Base-by-base conservation (phyloP, 2,329 filamentous ascomycete genomes). In the Aspergillus japonicus region DNA sequence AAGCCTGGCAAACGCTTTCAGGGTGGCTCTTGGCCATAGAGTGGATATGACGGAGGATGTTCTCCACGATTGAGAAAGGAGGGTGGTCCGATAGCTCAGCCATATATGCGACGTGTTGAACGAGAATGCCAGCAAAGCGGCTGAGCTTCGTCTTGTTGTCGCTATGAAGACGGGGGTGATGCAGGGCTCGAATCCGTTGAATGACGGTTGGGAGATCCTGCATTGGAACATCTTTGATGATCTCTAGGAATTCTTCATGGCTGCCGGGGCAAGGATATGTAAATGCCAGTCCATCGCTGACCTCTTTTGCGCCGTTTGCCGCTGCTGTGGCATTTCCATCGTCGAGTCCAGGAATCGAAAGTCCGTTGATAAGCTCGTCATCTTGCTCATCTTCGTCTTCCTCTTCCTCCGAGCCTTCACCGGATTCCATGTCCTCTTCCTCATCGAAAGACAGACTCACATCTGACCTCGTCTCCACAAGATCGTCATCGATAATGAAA, bases 11-110 rank as follows among this genome's bases (percentile, higher is more conserved):
- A 57, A 96, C 90, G 58, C 89, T 88, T 42, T 90, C 81, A 0
- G 94, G 87, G 68, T 92, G 96, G 53, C 87, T 89, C 72, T 96
- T 94, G 3, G 93, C 90, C 57, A 99, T 82, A 2, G 94, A 98
- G 77, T 99, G 96, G 24, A 96, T 83, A 75, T 99, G 95, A 51
- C 95, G 90, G 60, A 94, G 87, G 14, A 97, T 76, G 55, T 85
- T 89, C 75, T 99, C 95, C 16, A 96, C 73, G 1, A 90, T 82
- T 0, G 82, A 74, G 66, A 95, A 90, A 0, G 88, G 82, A 3
- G 87, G 82, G 58, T 69, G 80, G 68, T 68, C 75, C 58, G 69
- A 60, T 49, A 83, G 74, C 47, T 83, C 80, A 8, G 81, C 81
- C 68, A 88, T 79, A 68, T 86, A 83, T 2, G 79, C 78, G n/a